Base-by-base conservation (phyloP, 768 basidiomycete species). In the Boletus reticulatus region DNA sequence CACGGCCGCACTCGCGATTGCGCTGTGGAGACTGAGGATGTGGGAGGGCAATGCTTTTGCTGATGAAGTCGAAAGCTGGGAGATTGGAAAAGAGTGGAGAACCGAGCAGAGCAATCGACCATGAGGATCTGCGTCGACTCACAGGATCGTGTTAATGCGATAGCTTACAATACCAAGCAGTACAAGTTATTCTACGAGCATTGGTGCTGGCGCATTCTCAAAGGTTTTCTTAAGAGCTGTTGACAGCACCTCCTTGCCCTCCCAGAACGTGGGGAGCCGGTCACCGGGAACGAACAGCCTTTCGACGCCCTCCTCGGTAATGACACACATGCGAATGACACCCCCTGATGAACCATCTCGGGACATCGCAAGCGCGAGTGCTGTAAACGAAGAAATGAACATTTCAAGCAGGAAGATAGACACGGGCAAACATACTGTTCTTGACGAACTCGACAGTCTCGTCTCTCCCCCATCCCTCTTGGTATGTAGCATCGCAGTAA, bases 291-390 rank as follows among this genome's bases (percentile, higher is more conserved):
- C 82, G 68, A 99, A 99, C 60, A 94, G 67, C 57, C 96, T 78
- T 76, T 98, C 94, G 16, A 97, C 95, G 19, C 84, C 85, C 49
- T 87, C 92, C 71, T 95, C 87, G 8, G 92, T 95, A 72, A 98
- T 98, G 32, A 99, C 90, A 64, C 91, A 92, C 92, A 98, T 92
- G 43, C 97, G 89, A 62, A 99, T 94, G 45, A 92, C 90, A 68
- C 97, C 97, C 55, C 97, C 97, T 52, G 97, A 98, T 0, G 94
- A 97, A 6, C 97, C 96, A 71, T 99, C 97, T 72, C 97, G 85
- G 44, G 92, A 84, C 97, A 98, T 99, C 1, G 97, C 97, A 48
- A 99, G 81, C 4, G 94, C 75, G 50, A 99, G 84, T 7, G 97
- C 96, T 97, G 64, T 4, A 53, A 42, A 43, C 20, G 42, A 46